Evolutionary conservation across 805 yeast genomes (phyloP).

Genomic region (Torulaspora quercuum): DNA sequence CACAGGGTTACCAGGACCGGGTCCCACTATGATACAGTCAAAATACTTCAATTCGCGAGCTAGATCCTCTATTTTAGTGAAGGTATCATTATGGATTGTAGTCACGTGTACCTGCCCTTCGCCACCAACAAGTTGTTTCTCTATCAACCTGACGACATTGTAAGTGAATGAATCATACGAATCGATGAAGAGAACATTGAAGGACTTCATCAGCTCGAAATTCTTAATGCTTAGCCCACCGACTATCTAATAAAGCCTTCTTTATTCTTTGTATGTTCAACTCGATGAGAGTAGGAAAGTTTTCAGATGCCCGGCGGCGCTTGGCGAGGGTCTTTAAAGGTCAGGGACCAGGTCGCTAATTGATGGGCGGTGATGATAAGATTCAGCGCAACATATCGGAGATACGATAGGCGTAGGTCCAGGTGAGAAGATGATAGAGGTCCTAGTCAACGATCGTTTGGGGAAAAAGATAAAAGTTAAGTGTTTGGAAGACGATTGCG

Average conservation of each 20-base stretch:
- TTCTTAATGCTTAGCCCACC: no score
- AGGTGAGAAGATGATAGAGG: constrained; percentile 55
- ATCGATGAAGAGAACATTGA: constrained; percentile 51
- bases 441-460: constrained; percentile 67
- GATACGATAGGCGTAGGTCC: no score
- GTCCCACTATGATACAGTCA: constrained; percentile 83
- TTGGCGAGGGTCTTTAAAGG: no score
- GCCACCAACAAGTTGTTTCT: constrained; percentile 42
- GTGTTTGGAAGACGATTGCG: constrained; percentile 77
- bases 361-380: background rate
- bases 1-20: constrained; percentile 94
- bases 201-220: constrained; percentile 13
- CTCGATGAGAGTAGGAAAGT: no score
- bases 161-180: constrained; percentile 94
- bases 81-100: constrained; percentile 39
- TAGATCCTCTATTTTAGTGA: constrained; percentile 39
- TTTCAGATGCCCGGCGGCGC: no score
- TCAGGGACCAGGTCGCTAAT: background rate
- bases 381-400: no score
- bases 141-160: constrained; percentile 65
- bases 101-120: constrained; percentile 30
- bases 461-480: constrained; percentile 88
- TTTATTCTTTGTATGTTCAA: no score
- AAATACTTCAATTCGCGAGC: constrained; percentile 46
- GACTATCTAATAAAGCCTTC: no score